phyloP scores from a whole-genome alignment of 805 yeast species.

The Candida pini region DNA sequence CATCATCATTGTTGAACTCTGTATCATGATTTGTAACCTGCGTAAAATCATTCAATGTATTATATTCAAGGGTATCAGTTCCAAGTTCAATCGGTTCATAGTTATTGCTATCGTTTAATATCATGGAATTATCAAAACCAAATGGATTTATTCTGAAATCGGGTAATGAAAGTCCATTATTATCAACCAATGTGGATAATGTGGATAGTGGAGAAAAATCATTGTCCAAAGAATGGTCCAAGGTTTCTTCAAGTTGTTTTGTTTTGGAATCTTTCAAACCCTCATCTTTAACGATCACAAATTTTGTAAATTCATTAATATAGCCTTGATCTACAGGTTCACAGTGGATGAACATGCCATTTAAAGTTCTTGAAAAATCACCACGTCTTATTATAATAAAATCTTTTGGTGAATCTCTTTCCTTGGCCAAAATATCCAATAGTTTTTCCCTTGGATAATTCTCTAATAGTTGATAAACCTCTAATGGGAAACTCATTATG shows the following conservation, averaged over 20 bases:
- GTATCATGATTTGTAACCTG: constrained; percentile 8
- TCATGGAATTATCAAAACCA: constrained; percentile 12
- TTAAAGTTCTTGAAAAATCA: constrained; percentile 36
- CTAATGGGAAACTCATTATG: constrained; percentile 39
- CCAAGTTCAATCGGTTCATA: constrained; percentile 8
- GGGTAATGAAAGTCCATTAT: background rate
- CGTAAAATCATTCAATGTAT: constrained; percentile 15
- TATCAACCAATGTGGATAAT: constrained; percentile 7
- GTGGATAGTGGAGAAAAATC: constrained; percentile 8
- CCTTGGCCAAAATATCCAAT: constrained; percentile 29
- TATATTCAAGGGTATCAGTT: constrained; percentile 5
- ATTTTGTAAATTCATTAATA: constrained; percentile 39
- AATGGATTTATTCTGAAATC: constrained; percentile 12
- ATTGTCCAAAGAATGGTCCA: constrained; percentile 7
- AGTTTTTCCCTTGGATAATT: constrained; percentile 30
- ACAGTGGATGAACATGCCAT: constrained; percentile 51
- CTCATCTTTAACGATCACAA: constrained; percentile 43
- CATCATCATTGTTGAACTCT: constrained; percentile 35
- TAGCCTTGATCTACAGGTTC: constrained; percentile 74
- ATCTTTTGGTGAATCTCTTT: constrained; percentile 22
- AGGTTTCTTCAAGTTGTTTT: constrained; percentile 1
- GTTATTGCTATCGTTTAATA: constrained; percentile 2
- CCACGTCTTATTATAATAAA: constrained; percentile 33
- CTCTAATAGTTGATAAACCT: constrained; percentile 40
- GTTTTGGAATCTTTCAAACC: background rate